Evolutionary conservation across 1,284 basidiomycete species (phyloP).

Genomic region (Wolfiporia cocos): DNA sequence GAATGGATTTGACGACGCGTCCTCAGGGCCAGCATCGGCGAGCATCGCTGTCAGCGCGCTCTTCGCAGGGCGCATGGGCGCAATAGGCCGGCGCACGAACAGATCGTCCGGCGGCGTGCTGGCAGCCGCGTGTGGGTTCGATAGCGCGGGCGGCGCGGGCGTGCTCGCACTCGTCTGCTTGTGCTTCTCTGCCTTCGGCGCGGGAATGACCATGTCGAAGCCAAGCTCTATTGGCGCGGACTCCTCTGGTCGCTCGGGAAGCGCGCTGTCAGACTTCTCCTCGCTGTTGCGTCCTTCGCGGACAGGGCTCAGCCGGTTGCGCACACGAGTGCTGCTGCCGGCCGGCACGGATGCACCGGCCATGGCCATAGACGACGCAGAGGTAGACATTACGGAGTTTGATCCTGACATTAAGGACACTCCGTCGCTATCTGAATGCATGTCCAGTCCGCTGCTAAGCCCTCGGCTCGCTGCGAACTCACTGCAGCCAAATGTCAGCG

Average conservation of each 20-base stretch:
- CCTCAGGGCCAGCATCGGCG: conserved; percentile 43
- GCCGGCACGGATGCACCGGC: conserved; percentile 41
- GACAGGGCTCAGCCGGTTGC: conserved; percentile 63
- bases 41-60: conserved; percentile 68
- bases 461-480: conserved; percentile 31
- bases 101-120: conserved; percentile 12
- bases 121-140: conserved; percentile 1
- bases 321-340: conserved; percentile 32
- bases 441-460: conserved; percentile 17
- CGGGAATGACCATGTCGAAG: conserved; percentile 42
- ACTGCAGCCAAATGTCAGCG: conserved; percentile 34
- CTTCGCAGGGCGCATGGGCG: conserved; percentile 31
- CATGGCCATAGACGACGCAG: conserved; percentile 39
- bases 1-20: conserved; percentile 73
- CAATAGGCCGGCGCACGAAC: conserved; percentile 49
- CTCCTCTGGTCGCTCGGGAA: conserved; percentile 17
- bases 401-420: conserved; percentile 47
- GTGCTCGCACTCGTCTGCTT: conserved; percentile 1
- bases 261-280: conserved; percentile 19
- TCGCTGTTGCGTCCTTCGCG: conserved; percentile 38
- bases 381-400: conserved; percentile 41
- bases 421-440: conserved; percentile 50
- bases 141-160: conserved; percentile 13
- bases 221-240: conserved; percentile 29
- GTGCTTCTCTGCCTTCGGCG: conserved; percentile 12